phyloP scores from a whole-genome alignment of 2,329 filamentous ascomycete species.

The Pseudophaeomoniella oleicola region DNA sequence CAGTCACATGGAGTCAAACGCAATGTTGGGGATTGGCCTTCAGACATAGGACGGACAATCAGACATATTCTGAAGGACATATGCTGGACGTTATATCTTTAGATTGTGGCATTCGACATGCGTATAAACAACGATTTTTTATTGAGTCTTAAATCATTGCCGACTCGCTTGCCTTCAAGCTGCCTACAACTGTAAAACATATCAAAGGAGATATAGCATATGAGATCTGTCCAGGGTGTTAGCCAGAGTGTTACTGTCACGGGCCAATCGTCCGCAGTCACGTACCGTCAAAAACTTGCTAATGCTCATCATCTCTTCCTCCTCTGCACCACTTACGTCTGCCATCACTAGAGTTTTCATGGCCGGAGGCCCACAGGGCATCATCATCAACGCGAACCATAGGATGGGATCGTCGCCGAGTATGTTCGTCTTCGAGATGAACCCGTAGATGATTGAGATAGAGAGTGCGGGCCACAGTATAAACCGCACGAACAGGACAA shows the following conservation, averaged over 20 bases:
- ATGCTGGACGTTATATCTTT: no score
- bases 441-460: conserved; percentile 38
- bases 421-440: conserved; percentile 38
- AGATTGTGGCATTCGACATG: no score
- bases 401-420: conserved; percentile 46
- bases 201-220: conserved; percentile 18
- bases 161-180: conserved; percentile 17
- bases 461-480: conserved; percentile 44
- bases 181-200: conserved; percentile 17
- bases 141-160: no score
- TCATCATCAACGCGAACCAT: conserved; percentile 51
- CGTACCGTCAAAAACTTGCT: conserved; percentile 36
- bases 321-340: conserved; percentile 24
- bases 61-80: no score
- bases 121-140: no score
- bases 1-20: no score
- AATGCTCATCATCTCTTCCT: conserved; percentile 37
- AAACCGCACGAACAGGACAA: conserved; percentile 43
- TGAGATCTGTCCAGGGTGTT: conserved; percentile 12
- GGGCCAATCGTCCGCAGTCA: conserved; percentile 3
- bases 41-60: no score
- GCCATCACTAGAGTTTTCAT: conserved; percentile 39
- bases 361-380: conserved; percentile 41
- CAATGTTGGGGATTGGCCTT: no score
- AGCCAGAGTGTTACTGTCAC: neutral